Evolutionary conservation across 2,329 filamentous ascomycete species (phyloP), one percentile per base, ranked within the genome.

Genomic region (Bretziella fagacearum): DNA sequence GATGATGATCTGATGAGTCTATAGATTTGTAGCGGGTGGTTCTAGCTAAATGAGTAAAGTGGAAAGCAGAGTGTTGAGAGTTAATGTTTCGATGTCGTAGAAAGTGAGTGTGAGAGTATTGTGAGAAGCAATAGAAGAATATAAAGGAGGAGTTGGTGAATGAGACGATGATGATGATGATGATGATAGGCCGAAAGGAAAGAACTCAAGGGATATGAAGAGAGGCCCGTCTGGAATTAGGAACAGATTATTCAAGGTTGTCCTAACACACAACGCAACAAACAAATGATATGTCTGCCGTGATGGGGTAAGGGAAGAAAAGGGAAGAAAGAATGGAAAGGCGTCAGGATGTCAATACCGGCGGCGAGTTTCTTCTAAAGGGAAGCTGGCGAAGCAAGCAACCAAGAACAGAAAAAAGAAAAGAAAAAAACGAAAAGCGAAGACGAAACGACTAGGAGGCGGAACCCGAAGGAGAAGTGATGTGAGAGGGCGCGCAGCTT

Each of bases 291-390:
- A n/a, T 36, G 25, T 29, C 26, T 36, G 33, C 33, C 29, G 30
- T 18, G 44, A 22, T 15, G 29, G 32, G 23, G n/a, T 37, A 13
- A n/a, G 33, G 35, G 30, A 37, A 27, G 30, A 46, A 35, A 37
- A 37, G 30, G 22, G 37, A 37, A 37, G 20, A 46, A 37, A 11
- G 25, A 29, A 23, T 25, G 35, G 26, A 46, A 37, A 46, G 17
- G 20, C 15, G 17, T 15, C 1, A 27, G 20, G 17, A 37, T 15
- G 10, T 20, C n/a, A n/a, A n/a, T n/a, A n/a, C n/a, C n/a, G n/a
- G n/a, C n/a, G n/a, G n/a, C n/a, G n/a, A n/a, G n/a, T n/a, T n/a
- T n/a, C n/a, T n/a, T n/a, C n/a, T n/a, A n/a, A n/a, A n/a, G n/a
- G n/a, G n/a, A n/a, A n/a, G n/a, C n/a, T n/a, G n/a, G n/a, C n/a